A percentile compares a stretch with the other conserved stretches of the same genome.
phyloP scores from a whole-genome alignment of 179 eudicot genomes.

The Actinidia polygama region DNA sequence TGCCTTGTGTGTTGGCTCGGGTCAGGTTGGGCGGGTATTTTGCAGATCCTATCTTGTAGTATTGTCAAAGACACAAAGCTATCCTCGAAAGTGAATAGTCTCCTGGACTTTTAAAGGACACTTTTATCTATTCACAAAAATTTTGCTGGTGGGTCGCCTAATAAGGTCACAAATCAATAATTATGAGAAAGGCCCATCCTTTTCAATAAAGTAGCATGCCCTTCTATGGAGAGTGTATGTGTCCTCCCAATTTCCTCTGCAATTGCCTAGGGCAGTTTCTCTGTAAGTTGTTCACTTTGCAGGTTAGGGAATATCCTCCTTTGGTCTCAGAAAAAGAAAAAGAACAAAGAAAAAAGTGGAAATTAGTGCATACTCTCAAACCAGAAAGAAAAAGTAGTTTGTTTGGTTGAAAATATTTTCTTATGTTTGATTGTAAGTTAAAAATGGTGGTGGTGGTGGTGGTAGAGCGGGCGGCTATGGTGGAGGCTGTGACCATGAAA shows the following conservation, averaged over 20 bases:
- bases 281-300: not conserved
- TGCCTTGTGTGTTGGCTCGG: no score
- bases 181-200: not conserved
- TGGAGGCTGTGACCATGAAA: no score
- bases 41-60: no score
- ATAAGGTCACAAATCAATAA: no score
- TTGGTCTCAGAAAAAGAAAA: not conserved
- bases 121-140: no score
- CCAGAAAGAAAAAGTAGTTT: not conserved
- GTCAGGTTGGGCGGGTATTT: no score
- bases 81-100: not conserved
- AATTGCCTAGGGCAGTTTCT: not conserved
- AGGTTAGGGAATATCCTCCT: not conserved
- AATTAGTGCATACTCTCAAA: not conserved
- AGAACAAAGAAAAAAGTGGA: not conserved
- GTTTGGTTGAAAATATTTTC: not conserved
- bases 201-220: not conserved
- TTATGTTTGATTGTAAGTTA: no score
- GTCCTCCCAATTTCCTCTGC: not conserved
- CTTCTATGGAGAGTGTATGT: not conserved
- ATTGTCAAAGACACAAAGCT: no score
- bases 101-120: not conserved
- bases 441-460: no score
- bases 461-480: no score
- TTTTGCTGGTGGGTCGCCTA: no score